Base-by-base conservation (phyloP, 768 basidiomycete genomes). In the Boletus barrowsii region DNA sequence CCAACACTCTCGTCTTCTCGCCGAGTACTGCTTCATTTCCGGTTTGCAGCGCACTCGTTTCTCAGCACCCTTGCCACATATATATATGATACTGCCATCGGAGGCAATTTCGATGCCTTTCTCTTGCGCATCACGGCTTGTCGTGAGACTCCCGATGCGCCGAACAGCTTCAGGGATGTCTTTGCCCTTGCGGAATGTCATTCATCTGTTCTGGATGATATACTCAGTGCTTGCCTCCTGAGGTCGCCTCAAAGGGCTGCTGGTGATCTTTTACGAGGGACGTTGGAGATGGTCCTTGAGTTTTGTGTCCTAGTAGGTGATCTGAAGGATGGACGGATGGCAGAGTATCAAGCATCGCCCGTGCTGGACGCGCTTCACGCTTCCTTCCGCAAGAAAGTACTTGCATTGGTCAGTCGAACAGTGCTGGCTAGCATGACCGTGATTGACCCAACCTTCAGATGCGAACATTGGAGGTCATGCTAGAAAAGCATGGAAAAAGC, bases 31-130 rank as follows among this genome's bases (percentile, higher is more conserved):
- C 72, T 86, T 9, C 81, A 83, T 58, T 86, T 93, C 61, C 83
- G 90, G 42, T 93, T 92, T 63, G 74, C 83, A 39, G 82, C 83
- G 1, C 83, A 90, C 24, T 75, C 83, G 6, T 92, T 94, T 71
- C 74, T 93, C 37, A 75, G 73, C 17, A 77, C 74, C n/a, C 74
- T 95, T 30, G 81, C 82, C 4, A 73, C 79, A 33, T 93, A 95
- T 59, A 75, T 92, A 20, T 86, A 86, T 51, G 90, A 93, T 67
- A 82, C 81, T n/a, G 93, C 84, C 3, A 91, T 96, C 53, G 80
- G 84, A 13, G 83, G 82, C 29, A 87, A 89, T 63, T 88, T 91
- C 59, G 83, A 86, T 55, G 75, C 79, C 1, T 92, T 95, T 72
- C 67, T 90, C 36, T 68, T 68, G 10, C 74, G 71, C 43, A 65